These are phyloP conservation scores for Calonectria hongkongensis DNA, from an alignment of 2,329 filamentous ascomycete genomes.

Conservation along the genomic window DNA sequence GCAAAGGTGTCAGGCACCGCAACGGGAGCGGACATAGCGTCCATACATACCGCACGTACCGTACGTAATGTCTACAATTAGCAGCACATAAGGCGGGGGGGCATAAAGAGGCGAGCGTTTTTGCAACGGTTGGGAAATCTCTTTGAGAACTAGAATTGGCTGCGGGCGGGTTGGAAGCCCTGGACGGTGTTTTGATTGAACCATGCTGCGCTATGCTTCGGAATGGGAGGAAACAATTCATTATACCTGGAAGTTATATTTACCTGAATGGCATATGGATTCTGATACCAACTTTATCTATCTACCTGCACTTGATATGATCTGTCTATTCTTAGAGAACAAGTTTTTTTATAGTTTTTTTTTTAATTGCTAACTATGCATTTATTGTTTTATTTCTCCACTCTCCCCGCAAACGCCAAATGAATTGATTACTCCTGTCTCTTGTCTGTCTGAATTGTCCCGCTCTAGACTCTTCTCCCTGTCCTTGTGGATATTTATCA, in stretches of 20 bases:
- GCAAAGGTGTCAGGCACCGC: slow-evolving; percentile 50
- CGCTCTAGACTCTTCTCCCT: background rate
- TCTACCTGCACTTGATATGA: background rate
- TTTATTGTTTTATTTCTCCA: background rate
- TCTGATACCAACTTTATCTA: slow-evolving; percentile 6
- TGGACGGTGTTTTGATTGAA: slow-evolving; percentile 28
- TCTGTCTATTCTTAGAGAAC: background rate
- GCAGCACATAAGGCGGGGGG: slow-evolving; percentile 49
- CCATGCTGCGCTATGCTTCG: slow-evolving; percentile 25
- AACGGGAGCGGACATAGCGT: slow-evolving; percentile 40
- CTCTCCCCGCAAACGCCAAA: background rate
- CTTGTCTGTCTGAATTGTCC: background rate
- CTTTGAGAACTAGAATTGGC: slow-evolving; percentile 36
- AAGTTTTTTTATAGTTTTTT: background rate
- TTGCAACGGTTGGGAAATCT: slow-evolving; percentile 43
- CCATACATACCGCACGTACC: slow-evolving; percentile 54
- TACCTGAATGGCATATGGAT: slow-evolving; percentile 25
- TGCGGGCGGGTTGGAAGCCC: slow-evolving; percentile 39
- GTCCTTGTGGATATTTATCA: slow-evolving; percentile 36
- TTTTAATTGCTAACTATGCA: background rate
- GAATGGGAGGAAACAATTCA: slow-evolving; percentile 23
- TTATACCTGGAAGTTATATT: slow-evolving; percentile 28
- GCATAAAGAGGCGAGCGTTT: slow-evolving; percentile 40
- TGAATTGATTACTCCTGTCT: background rate
- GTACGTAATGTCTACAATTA: slow-evolving; percentile 63